Percentiles rank a stretch among this genome's conserved stretches.
These are phyloP conservation scores for Blastocystis sp. DNA, from an alignment of 352 stramenopile genomes.

Conservation along the genomic window DNA sequence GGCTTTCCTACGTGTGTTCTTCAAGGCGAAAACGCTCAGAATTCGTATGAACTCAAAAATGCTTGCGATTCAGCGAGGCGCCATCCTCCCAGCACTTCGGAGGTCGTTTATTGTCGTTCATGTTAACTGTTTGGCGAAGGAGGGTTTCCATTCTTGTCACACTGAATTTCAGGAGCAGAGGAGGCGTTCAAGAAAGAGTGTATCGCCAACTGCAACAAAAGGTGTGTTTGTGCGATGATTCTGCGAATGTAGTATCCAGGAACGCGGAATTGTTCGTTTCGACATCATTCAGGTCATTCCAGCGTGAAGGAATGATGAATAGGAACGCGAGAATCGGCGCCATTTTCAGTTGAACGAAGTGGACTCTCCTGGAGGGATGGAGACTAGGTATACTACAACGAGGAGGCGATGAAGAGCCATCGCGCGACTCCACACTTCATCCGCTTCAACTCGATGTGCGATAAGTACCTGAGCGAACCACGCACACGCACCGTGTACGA, in stretches of 20 bases:
- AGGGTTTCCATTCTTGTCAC: background rate
- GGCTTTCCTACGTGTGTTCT: background rate
- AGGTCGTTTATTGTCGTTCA: background rate
- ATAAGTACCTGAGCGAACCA: background rate
- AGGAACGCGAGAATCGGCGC: background rate
- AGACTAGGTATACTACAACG: constrained; percentile 29
- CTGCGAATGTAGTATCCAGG: background rate
- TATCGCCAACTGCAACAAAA: constrained; percentile 11
- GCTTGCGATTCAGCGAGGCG: background rate
- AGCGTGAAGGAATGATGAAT: background rate
- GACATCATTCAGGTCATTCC: constrained; percentile 21
- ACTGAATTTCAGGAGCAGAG: background rate
- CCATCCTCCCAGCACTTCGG: background rate
- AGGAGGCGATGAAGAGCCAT: constrained; percentile 33
- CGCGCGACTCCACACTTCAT: constrained; percentile 7
- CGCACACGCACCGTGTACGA: constrained; percentile 5
- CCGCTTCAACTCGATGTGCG: constrained; percentile 44
- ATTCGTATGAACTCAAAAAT: background rate
- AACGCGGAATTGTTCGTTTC: constrained; percentile 30
- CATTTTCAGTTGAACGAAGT: constrained; percentile 29
- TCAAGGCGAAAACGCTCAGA: background rate
- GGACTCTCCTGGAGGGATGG: background rate
- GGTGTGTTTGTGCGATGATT: no score
- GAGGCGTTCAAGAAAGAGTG: constrained; percentile 47
- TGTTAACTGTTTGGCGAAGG: constrained; percentile 23